Evolutionary conservation across 805 yeast genomes (phyloP), one percentile per base, ranked within the genome.

Genomic region (Candida germanica): DNA sequence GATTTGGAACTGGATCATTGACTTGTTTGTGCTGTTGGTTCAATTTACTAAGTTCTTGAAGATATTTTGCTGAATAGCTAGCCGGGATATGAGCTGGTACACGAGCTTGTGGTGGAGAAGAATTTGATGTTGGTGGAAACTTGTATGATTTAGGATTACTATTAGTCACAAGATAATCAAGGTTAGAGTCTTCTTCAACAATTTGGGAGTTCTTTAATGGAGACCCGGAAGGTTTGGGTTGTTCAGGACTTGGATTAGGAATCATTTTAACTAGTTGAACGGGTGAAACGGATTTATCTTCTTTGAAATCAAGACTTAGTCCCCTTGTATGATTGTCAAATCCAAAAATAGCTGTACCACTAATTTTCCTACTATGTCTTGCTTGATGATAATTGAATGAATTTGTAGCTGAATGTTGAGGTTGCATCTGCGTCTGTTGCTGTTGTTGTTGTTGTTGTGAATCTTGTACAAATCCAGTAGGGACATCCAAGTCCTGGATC

Each of bases 331-430:
- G 89, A 30, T 77, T 79, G 6, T 70, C 62, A 46, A 74, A 83
- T 0, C 94, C 94, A 57, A 84, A 84, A 18, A 84, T 83, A 2
- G 85, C 91, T 3, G 91, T 81, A 10, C 94, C 94, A 62, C 88
- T 81, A 13, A 75, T 67, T 39, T 78, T 77, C 45, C 86, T 73
- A 35, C 71, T 59, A 52, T 83, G 91, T 43, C 53, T 32, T 47
- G 58, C 39, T 31, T 44, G 44, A 36, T 48, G 51, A 29, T 31
- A 38, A 17, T 34, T 31, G 29, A 30, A 33, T 26, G 49, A 38
- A 28, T 31, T 38, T 44, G 49, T 39, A 38, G 35, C 38, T 29
- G 35, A 34, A 32, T 41, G 42, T 6, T 22, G 34, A 21, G 35
- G 38, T 17, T 26, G 35, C 22, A 6, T 3, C 11, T 14, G 29